phyloP scores from a whole-genome alignment of 192 early-diverging fungal genomes.

The Gonapodya prolifera region DNA sequence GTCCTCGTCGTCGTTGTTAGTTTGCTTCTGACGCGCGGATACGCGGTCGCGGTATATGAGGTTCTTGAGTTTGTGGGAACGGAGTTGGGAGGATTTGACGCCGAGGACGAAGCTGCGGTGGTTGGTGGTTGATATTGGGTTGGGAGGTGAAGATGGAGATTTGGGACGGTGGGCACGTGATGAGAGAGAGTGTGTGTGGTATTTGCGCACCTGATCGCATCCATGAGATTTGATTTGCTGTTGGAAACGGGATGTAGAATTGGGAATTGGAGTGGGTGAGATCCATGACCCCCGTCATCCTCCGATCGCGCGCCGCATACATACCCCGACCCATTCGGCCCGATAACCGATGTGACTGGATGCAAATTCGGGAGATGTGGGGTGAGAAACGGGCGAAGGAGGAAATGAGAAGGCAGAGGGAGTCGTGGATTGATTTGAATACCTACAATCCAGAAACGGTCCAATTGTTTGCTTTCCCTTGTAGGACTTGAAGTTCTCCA shows the following conservation, averaged over 20 bases:
- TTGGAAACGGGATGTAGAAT: neutral
- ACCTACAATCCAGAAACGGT: conserved; percentile 45
- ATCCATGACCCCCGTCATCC: neutral
- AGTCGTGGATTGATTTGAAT: neutral
- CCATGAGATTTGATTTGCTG: conserved; percentile 99
- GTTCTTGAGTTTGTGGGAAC: conserved; percentile 77
- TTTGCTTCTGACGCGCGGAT: conserved; percentile 12
- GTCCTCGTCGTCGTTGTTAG: conserved; percentile 10
- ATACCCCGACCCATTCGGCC: conserved; percentile 88
- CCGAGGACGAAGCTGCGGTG: conserved; percentile 89
- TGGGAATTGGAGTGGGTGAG: neutral
- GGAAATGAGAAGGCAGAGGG: neutral
- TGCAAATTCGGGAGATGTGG: no score
- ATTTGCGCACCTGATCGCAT: conserved; percentile 59
- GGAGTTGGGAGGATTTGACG: conserved; percentile 79
- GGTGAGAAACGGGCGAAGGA: no score
- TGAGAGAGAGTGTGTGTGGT: neutral
- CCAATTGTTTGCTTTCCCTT: conserved; percentile 87
- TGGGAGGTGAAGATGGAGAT: neutral
- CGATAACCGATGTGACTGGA: conserved; percentile 90
- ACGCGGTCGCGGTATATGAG: conserved; percentile 73
- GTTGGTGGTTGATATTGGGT: neutral
- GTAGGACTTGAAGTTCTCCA: conserved; percentile 99
- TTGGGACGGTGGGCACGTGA: neutral
- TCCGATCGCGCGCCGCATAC: neutral